phyloP scores from a whole-genome alignment of 2,329 filamentous ascomycete genomes.

The Claviceps quebecensis region DNA sequence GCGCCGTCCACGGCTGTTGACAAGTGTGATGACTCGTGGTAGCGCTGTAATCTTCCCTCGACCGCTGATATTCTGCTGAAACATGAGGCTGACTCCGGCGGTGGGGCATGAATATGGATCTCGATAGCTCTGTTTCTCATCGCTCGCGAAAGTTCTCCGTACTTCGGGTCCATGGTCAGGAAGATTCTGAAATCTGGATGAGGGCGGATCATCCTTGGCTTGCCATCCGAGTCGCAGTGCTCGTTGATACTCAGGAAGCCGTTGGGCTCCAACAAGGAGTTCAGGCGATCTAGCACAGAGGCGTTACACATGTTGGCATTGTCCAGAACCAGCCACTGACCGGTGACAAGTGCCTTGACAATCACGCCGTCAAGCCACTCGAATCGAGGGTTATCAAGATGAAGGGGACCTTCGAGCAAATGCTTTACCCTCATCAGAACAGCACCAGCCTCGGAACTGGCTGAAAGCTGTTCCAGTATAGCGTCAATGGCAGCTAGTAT shows the following conservation, averaged over 20 bases:
- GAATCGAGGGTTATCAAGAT: slow-evolving; percentile 64
- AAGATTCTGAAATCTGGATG: slow-evolving; percentile 86
- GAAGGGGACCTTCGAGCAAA: slow-evolving; percentile 37
- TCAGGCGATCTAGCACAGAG: slow-evolving; percentile 84
- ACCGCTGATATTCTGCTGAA: slow-evolving; percentile 29
- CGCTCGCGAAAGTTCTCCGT: slow-evolving; percentile 86
- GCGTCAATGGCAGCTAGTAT: slow-evolving; percentile 25
- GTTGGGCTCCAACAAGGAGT: slow-evolving; percentile 84
- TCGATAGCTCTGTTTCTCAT: slow-evolving; percentile 95
- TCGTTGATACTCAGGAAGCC: slow-evolving; percentile 86
- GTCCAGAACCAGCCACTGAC: slow-evolving; percentile 87
- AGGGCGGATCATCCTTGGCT: slow-evolving; percentile 64
- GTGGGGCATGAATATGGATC: slow-evolving; percentile 52
- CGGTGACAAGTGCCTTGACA: slow-evolving; percentile 71
- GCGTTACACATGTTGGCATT: slow-evolving; percentile 95
- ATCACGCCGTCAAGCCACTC: slow-evolving; percentile 94
- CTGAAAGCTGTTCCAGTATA: slow-evolving; percentile 27
- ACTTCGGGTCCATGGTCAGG: slow-evolving; percentile 79
- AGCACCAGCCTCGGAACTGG: slow-evolving; percentile 30
- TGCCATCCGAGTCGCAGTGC: slow-evolving; percentile 69
- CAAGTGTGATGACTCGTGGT: slow-evolving; percentile 24
- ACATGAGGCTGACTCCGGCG: slow-evolving; percentile 18
- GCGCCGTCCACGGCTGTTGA: slow-evolving; percentile 15
- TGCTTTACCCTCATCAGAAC: slow-evolving; percentile 33
- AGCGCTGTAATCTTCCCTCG: slow-evolving; percentile 36